These are phyloP conservation scores for Aspergillus alliaceus DNA, from an alignment of 2,329 filamentous ascomycete species.

Conservation along the genomic window DNA sequence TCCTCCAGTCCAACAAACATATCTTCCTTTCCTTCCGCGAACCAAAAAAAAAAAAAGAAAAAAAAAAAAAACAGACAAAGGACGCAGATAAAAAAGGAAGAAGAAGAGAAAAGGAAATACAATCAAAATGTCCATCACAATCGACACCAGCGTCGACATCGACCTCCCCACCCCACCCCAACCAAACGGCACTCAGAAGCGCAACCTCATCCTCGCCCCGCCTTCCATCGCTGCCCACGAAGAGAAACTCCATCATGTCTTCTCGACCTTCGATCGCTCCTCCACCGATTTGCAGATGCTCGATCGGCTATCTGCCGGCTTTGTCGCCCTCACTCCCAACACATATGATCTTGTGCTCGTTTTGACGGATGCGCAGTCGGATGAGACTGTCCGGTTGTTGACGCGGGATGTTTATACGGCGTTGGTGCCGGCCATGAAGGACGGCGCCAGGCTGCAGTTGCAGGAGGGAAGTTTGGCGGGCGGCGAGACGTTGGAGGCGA, in stretches of 20 bases:
- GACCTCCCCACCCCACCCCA: slow-evolving; percentile 25
- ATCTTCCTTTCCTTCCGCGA: background rate
- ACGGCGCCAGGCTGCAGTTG: slow-evolving; percentile 21
- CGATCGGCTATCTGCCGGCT: slow-evolving; percentile 79
- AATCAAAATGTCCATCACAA: slow-evolving; percentile 4
- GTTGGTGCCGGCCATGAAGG: slow-evolving; percentile 59
- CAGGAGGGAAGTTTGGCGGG: slow-evolving; percentile 20
- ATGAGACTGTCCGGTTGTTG: slow-evolving; percentile 66
- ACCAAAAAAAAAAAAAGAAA: background rate
- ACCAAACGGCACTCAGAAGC: slow-evolving; percentile 22
- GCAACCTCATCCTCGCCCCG: slow-evolving; percentile 83
- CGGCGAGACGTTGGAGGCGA: slow-evolving; percentile 59
- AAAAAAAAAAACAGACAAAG: background rate
- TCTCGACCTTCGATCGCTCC: slow-evolving; percentile 71
- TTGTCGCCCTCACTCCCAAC: slow-evolving; percentile 71
- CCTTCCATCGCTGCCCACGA: slow-evolving; percentile 87
- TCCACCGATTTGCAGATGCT: slow-evolving; percentile 95
- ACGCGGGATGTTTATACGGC: slow-evolving; percentile 66
- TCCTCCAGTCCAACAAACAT: too few relatives aligned
- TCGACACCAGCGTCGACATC: slow-evolving; percentile 24
- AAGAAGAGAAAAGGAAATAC: background rate
- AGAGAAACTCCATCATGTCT: slow-evolving; percentile 69
- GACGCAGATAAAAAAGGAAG: background rate
- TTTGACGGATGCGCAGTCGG: slow-evolving; percentile 60
- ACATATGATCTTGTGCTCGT: slow-evolving; percentile 86